Conservation (phyloP, 164 flowering plant genomes). For the Piper longum region DNA sequence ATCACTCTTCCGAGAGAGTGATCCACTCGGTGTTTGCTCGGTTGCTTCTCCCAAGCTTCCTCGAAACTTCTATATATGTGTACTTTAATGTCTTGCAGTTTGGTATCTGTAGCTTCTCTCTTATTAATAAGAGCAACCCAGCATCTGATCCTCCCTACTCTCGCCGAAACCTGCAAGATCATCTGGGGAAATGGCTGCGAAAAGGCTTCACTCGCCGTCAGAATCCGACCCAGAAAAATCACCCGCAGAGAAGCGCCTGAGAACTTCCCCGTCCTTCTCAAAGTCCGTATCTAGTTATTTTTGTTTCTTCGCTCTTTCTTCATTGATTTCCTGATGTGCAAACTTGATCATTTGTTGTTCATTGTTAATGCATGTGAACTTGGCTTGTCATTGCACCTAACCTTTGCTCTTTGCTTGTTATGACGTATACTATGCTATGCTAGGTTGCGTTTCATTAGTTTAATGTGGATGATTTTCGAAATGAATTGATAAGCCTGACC, state of each 20-base stretch:
- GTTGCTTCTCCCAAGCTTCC: slow-evolving; percentile 25
- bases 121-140: background rate
- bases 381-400: background rate
- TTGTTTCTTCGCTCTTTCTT: too few relatives aligned
- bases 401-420: too few relatives aligned
- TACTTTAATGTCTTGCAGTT: background rate
- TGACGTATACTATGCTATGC: background rate
- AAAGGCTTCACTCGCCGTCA: slow-evolving; percentile 28
- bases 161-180: background rate
- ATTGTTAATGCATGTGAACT: background rate
- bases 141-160: background rate
- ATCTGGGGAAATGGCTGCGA: slow-evolving; percentile 37
- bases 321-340: too few relatives aligned
- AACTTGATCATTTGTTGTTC: background rate
- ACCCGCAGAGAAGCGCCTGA: slow-evolving; percentile 23
- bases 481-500: background rate
- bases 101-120: background rate
- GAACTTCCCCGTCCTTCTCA: slow-evolving; percentile 38
- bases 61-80: slow-evolving; percentile 17
- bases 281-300: slow-evolving; percentile 31
- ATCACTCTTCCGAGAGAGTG: slow-evolving; percentile 2
- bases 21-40: background rate
- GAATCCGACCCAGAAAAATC: slow-evolving; percentile 14
- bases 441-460: background rate
- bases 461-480: background rate